Percentiles rank a stretch among this genome's conserved stretches.
Evolutionary conservation across 139 green algal species (phyloP).

Genomic region (Tetradesmus obliquus): DNA sequence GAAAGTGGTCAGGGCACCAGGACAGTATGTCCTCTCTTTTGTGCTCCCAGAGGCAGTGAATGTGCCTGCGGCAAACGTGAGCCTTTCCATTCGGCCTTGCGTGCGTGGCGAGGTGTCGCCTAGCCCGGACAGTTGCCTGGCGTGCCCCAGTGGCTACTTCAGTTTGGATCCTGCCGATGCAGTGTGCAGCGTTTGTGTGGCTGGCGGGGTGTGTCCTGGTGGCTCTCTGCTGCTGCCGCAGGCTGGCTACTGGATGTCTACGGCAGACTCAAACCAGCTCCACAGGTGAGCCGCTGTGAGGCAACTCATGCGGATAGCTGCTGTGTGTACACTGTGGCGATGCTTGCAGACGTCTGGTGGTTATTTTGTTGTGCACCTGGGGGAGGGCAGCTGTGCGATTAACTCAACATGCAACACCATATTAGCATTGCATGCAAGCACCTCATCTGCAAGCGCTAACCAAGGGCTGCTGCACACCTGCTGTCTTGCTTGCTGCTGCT

Average conservation of each 20-base stretch:
- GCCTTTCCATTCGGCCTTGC: neutral
- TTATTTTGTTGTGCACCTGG: too few relatives aligned
- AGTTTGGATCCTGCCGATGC: neutral
- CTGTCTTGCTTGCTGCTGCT: neutral
- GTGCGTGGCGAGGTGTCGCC: neutral
- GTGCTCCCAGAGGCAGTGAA: neutral
- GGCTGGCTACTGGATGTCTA: neutral
- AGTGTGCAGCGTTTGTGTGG: neutral
- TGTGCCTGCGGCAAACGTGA: neutral
- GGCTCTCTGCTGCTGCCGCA: neutral
- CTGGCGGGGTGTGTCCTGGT: neutral
- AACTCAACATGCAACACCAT: neutral
- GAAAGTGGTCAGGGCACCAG: neutral
- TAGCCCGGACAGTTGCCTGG: neutral
- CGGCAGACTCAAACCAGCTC: neutral
- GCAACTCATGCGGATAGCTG: too few relatives aligned
- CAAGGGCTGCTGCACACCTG: neutral
- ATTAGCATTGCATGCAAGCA: neutral
- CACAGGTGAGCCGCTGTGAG: neutral
- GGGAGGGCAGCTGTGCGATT: too few relatives aligned
- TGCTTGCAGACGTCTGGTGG: too few relatives aligned
- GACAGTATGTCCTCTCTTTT: neutral
- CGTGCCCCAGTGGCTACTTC: neutral
- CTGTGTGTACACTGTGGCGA: too few relatives aligned
- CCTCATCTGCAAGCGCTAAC: too few relatives aligned